These are phyloP conservation scores for Coemansia guatemalensis DNA, from an alignment of 192 early-diverging fungal genomes.

Conservation along the genomic window DNA sequence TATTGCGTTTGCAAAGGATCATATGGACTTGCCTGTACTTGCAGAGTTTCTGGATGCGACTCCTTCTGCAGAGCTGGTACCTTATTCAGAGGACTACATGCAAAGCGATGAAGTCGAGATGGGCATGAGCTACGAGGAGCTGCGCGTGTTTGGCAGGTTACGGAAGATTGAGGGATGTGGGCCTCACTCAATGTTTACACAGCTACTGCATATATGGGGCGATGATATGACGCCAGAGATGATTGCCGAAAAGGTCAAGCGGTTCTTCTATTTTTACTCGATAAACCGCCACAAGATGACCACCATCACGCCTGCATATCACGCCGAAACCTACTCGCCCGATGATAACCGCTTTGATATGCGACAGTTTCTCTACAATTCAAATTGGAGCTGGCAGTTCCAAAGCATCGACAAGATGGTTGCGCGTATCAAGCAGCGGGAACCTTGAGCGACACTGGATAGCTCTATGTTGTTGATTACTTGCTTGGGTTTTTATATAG, in stretches of 20 bases:
- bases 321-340: conserved; percentile 92
- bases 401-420: conserved; percentile 71
- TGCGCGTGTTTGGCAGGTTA: conserved; percentile 86
- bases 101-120: conserved; percentile 96
- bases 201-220: conserved; percentile 80
- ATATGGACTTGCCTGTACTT: conserved; percentile 69
- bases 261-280: conserved; percentile 94
- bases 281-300: conserved; percentile 99
- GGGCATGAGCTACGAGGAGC: conserved; percentile 97
- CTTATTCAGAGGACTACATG: conserved; percentile 74
- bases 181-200: conserved; percentile 92
- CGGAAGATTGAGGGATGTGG: conserved; percentile 87
- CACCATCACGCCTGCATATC: conserved; percentile 91
- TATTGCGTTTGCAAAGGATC: conserved; percentile 66
- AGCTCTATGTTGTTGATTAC: too few species aligned
- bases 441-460: too few species aligned
- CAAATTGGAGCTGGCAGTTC: conserved; percentile 95
- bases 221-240: conserved; percentile 34
- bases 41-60: conserved; percentile 77
- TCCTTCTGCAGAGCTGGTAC: conserved; percentile 96
- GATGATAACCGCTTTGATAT: conserved; percentile 99
- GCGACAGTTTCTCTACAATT: conserved; percentile 93
- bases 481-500: too few species aligned
- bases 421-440: conserved; percentile 14
- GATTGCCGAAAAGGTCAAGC: conserved; percentile 92